Evolutionary conservation across 1,284 basidiomycete species (phyloP).

Genomic region (Fomitiporia mediterranea): DNA sequence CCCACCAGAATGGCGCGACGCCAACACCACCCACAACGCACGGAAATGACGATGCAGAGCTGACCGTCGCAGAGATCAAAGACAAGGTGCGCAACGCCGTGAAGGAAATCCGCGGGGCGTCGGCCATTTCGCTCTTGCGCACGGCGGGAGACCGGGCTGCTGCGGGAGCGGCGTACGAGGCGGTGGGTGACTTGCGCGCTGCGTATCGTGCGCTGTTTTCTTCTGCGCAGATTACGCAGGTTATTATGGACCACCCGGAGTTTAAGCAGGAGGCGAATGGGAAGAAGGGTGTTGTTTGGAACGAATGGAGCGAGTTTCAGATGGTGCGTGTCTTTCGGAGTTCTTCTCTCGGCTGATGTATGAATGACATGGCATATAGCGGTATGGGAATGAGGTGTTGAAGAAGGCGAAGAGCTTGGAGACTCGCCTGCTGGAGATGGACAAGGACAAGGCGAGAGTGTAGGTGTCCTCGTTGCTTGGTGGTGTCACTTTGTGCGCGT

Average conservation of each 20-base stretch:
- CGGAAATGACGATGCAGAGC: conserved; percentile 20
- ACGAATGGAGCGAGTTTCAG: conserved; percentile 55
- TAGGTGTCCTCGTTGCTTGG: conserved; percentile 20
- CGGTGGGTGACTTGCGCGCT: conserved; percentile 51
- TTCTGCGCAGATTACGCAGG: conserved; percentile 51
- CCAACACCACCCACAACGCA: neutral
- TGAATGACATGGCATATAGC: conserved; percentile 32
- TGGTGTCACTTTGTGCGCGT: conserved; percentile 9
- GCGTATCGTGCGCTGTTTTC: conserved; percentile 56
- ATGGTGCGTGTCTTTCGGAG: conserved; percentile 39
- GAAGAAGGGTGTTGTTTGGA: conserved; percentile 46
- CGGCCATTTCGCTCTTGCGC: conserved; percentile 52
- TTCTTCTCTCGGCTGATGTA: conserved; percentile 1
- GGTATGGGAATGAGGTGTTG: conserved; percentile 45
- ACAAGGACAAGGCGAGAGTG: conserved; percentile 46
- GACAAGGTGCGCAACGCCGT: conserved; percentile 54
- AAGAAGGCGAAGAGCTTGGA: conserved; percentile 48
- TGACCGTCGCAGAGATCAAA: conserved; percentile 60
- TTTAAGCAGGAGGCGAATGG: conserved; percentile 45
- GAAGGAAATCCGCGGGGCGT: conserved; percentile 46
- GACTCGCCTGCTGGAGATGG: conserved; percentile 51
- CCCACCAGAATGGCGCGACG: neutral
- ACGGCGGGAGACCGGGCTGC: conserved; percentile 52
- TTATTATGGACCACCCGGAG: conserved; percentile 55
- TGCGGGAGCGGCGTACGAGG: conserved; percentile 46